Base-by-base conservation (phyloP, 371 early-diverging fungal species). In the Mortierella sp. region DNA sequence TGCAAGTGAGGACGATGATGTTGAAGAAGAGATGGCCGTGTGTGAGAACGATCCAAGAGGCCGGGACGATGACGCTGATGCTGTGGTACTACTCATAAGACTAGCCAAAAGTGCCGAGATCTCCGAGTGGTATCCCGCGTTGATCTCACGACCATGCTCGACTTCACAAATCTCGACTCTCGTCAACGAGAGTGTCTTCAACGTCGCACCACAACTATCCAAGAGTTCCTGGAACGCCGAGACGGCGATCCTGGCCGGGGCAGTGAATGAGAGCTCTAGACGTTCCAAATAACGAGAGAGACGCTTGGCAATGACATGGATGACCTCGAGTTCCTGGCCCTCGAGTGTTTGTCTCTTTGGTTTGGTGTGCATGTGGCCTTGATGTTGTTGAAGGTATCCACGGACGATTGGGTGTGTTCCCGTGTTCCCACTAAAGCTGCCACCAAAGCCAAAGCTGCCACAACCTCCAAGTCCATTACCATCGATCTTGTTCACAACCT, bases 401-500 rank as follows among this genome's bases (percentile, higher is more conserved):
- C 64, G 64, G 30, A 60, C 47, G 48, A 60, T 28, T 28, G 30
- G 47, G n/a, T 62, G 60, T 48, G 51, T 48, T 12, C 50, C 15
- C 21, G 25, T 18, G 44, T 46, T 45, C 0, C 51, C n/a, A 44
- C 30, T 55, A 25, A 37, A 37, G 37, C 37, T 37, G 5, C 37
- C 37, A 37, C 37, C 37, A 37, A 37, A 37, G 9, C 61, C 58
- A n/a, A 59, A 57, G 15, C 19, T 4, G 55, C 45, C 11, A 59
- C 46, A 7, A 61, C 19, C 37, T 37, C 37, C 37, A 9, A 37
- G 9, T 37, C 37, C 37, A 19, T 46, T 56, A n/a, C 52, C 23
- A n/a, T 63, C 64, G 23, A 44, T 48, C 51, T 68, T 63, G 65
- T 76, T 76, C 65, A 76, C 57, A 12, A 76, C 55, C 52, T 76